These are phyloP conservation scores for Polyporus tsugae DNA, from an alignment of 1,284 basidiomycete species.

Conservation along the genomic window DNA sequence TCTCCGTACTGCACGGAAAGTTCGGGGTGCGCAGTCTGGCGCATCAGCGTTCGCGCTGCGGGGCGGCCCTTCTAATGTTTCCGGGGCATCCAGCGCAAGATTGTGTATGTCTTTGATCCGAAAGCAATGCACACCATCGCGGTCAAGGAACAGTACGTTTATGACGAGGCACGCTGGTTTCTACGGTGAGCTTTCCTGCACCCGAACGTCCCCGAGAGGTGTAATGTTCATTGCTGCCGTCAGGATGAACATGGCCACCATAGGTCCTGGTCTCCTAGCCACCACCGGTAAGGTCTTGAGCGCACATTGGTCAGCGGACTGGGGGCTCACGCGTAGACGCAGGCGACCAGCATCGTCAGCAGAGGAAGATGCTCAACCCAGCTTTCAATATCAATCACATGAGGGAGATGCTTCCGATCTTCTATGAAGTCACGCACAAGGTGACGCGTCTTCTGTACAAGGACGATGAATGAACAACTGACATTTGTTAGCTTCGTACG, in stretches of 20 bases:
- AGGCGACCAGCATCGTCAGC: slow-evolving; percentile 30
- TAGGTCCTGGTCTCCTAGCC: slow-evolving; percentile 26
- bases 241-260: slow-evolving; percentile 19
- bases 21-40: slow-evolving; percentile 25
- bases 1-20: slow-evolving; percentile 24
- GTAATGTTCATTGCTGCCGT: background rate
- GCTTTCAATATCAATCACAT: slow-evolving; percentile 30
- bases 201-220: no score
- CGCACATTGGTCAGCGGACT: background rate
- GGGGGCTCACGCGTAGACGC: background rate
- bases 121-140: slow-evolving; percentile 31
- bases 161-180: slow-evolving; percentile 28
- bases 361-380: slow-evolving; percentile 32
- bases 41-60: background rate
- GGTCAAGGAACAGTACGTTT: slow-evolving; percentile 34
- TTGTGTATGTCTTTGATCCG: slow-evolving; percentile 32
- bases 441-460: background rate
- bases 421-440: slow-evolving; percentile 26
- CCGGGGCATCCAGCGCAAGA: slow-evolving; percentile 20
- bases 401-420: slow-evolving; percentile 29
- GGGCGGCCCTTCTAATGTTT: background rate
- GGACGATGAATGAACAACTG: no score
- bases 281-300: slow-evolving; percentile 17
- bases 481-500: slow-evolving; percentile 13
- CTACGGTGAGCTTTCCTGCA: slow-evolving; percentile 20